Percentiles rank a stretch among this genome's conserved stretches.
phyloP scores from a whole-genome alignment of 73 alveolate species.

The Symbiodinium natans region DNA sequence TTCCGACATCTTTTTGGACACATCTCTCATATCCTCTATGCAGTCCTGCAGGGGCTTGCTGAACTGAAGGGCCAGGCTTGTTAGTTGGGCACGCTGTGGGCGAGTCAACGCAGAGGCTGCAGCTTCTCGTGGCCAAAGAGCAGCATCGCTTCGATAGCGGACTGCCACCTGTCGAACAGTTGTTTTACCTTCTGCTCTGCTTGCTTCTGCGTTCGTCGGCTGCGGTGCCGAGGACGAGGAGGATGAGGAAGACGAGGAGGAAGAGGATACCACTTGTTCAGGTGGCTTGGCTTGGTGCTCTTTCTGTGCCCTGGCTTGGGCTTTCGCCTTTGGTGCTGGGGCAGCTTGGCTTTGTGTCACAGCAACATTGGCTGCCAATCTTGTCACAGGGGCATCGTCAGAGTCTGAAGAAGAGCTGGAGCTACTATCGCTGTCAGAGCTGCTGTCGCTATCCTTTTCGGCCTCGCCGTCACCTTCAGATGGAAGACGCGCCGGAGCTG shows the following conservation, averaged over 20 bases:
- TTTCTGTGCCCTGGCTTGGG: background rate
- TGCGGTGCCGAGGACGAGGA: background rate
- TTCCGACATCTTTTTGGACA: background rate
- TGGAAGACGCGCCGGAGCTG: background rate
- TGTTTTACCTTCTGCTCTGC: background rate
- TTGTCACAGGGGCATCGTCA: background rate
- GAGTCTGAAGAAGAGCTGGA: conserved; percentile 11
- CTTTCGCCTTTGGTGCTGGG: background rate
- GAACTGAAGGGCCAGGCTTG: background rate
- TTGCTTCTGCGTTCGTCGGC: background rate
- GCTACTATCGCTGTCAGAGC: conserved; percentile 6
- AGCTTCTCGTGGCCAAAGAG: background rate
- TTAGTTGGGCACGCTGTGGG: background rate
- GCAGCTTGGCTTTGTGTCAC: background rate
- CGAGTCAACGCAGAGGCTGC: background rate
- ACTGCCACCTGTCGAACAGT: conserved; percentile 1
- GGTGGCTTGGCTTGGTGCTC: background rate
- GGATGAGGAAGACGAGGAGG: background rate
- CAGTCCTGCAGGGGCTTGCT: conserved; percentile 5
- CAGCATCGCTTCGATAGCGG: background rate
- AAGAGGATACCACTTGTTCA: background rate
- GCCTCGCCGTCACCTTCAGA: background rate
- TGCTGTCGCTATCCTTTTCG: background rate
- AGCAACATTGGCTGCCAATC: background rate
- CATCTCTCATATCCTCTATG: background rate